Evolutionary conservation across 306 rosid species (phyloP), one percentile per base, ranked within the genome.

Genomic region (Vigna trinervia): DNA sequence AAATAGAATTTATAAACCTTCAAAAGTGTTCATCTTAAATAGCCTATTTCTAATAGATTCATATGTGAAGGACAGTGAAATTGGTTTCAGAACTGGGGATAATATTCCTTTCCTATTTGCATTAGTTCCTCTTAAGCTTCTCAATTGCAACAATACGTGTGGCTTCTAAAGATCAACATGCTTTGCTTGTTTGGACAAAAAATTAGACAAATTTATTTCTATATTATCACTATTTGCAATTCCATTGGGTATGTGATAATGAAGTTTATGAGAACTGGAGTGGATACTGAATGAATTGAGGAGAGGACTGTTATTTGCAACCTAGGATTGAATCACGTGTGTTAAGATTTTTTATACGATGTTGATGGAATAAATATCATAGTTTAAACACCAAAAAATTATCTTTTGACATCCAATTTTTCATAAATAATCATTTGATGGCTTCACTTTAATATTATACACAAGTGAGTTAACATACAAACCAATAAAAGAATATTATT

Each of bases 251-350:
- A 54, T 54, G 39, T 53, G 38, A 54, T 34, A 53, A 12, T 72
- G 51, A 34, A 20, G 62, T 43, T 10, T 28, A 26, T 34, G 38
- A 34, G 38, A n/a, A 41, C 46, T 41, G 3, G 3, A 41, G 4
- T 41, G 46, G 62, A 51, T 19, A 70, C 75, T 17, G 32, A 50
- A 70, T 32, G 32, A 53, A 51, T 54, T 51, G 62, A 70, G 20
- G 19, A 36, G 8, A 36, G 10, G 3, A 36, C 36, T 34, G 10
- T 3, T 72, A 72, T 36, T 53, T 53, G 65, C 54, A 36, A 72
- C 76, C 76, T 5, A 17, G 51, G 71, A 50, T 34, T 34, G 72
- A 64, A 62, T 62, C 10, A 47, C 20, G 15, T 51, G 39, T 12
- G 12, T 23, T 4, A 1, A 13, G 41, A 28, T 59, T 10, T 32